phyloP scores from a whole-genome alignment of 441 rosid genomes.

The Euphorbia corollata region DNA sequence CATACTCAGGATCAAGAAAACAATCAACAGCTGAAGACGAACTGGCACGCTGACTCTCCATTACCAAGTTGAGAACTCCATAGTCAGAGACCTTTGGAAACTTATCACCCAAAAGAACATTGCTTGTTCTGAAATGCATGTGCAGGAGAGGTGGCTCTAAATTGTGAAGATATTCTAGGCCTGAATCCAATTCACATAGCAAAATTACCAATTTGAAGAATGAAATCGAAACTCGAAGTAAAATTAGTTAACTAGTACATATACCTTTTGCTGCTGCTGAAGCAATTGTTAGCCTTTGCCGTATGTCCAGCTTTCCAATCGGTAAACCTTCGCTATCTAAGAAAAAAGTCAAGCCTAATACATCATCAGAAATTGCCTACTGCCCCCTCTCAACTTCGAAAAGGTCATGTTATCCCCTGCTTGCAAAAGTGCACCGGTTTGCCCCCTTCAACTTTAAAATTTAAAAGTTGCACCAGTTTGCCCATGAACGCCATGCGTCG shows the following conservation, averaged over 20 bases:
- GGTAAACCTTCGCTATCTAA: conserved; percentile 39
- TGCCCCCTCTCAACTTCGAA: too few species aligned
- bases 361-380: too few species aligned
- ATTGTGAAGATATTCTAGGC: conserved; percentile 44
- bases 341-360: not conserved
- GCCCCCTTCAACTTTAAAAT: too few species aligned
- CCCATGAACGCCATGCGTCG: too few species aligned
- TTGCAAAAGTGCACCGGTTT: too few species aligned
- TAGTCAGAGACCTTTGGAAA: conserved; percentile 39
- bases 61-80: conserved; percentile 29
- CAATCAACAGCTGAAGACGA: conserved; percentile 39
- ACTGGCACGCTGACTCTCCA: conserved; percentile 21
- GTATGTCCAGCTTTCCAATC: conserved; percentile 31
- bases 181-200: conserved; percentile 20
- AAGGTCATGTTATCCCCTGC: too few species aligned
- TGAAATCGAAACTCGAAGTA: not conserved
- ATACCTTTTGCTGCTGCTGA: conserved; percentile 42
- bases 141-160: conserved; percentile 39
- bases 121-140: conserved; percentile 44
- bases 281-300: conserved; percentile 39
- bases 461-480: too few species aligned
- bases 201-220: not conserved
- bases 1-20: conserved; percentile 49
- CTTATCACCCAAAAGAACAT: conserved; percentile 41
- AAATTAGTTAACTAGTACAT: not conserved